Conservation (phyloP, 78 protist genomes). For the Dictyostelium capitatum region DNA sequence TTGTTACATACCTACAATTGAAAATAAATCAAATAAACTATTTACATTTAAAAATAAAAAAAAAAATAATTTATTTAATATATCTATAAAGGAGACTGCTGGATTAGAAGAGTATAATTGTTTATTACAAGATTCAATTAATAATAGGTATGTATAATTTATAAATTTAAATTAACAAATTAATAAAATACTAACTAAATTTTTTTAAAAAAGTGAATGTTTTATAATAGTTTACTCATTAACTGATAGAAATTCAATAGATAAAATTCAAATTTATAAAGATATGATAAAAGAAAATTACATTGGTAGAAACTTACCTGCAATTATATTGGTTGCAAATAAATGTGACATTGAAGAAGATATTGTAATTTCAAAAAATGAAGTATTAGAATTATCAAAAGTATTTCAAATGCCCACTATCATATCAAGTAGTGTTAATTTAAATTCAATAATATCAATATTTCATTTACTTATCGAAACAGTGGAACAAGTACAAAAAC, state of each 20-base stretch:
- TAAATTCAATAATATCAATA: neutral
- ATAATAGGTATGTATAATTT: neutral
- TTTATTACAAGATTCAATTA: neutral
- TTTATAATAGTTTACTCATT: neutral
- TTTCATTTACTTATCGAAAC: neutral
- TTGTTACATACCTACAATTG: neutral
- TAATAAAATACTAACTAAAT: neutral
- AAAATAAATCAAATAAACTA: neutral
- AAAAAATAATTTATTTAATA: neutral
- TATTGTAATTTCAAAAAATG: neutral
- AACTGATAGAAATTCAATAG: constrained; percentile 5
- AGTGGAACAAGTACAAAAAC: neutral
- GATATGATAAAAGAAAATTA: neutral
- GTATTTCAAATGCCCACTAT: neutral
- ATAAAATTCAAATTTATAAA: neutral
- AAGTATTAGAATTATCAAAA: neutral
- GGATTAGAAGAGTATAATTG: neutral
- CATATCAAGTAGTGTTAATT: neutral
- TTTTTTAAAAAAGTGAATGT: neutral
- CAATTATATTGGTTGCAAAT: neutral
- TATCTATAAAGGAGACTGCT: neutral
- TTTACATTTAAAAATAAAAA: neutral
- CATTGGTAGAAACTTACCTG: neutral
- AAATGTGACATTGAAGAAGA: neutral
- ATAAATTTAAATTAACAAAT: neutral